These are phyloP conservation scores for Lepidopterella palustris DNA, from an alignment of 495 filamentous ascomycete genomes.

Conservation along the genomic window DNA sequence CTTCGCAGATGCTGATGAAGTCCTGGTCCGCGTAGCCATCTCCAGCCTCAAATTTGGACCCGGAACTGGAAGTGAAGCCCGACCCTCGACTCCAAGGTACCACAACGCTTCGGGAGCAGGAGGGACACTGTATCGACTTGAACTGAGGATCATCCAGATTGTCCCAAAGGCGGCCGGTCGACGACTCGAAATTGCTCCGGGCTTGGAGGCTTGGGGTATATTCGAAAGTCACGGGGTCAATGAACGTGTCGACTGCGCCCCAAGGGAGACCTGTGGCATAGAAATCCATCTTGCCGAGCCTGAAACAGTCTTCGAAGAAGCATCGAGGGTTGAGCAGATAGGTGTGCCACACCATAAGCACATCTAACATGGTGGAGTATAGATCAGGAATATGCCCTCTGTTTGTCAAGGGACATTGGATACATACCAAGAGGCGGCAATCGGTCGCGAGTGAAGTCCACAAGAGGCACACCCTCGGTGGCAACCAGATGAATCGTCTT, in stretches of 20 bases:
- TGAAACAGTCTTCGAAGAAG: conserved; percentile 71
- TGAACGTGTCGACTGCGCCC: conserved; percentile 48
- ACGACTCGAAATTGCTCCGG: conserved; percentile 42
- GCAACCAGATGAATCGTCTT: neutral
- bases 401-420: neutral
- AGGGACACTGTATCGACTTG: conserved; percentile 52
- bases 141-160: conserved; percentile 41
- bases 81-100: conserved; percentile 43
- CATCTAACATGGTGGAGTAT: conserved; percentile 44
- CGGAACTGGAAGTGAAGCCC: neutral
- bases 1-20: neutral
- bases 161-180: conserved; percentile 54
- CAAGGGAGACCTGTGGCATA: conserved; percentile 68
- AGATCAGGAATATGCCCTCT: neutral
- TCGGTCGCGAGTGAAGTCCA: conserved; percentile 1
- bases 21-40: neutral
- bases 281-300: conserved; percentile 50
- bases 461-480: neutral
- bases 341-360: conserved; percentile 85
- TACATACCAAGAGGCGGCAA: conserved; percentile 31
- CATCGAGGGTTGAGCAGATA: conserved; percentile 74
- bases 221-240: conserved; percentile 54
- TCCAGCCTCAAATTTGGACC: neutral
- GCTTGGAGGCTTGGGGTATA: conserved; percentile 50
- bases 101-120: conserved; percentile 41